Evolutionary conservation across 1,284 basidiomycete species (phyloP), one percentile per base, ranked within the genome.

Genomic region (Cryptococcus maquisensis): DNA sequence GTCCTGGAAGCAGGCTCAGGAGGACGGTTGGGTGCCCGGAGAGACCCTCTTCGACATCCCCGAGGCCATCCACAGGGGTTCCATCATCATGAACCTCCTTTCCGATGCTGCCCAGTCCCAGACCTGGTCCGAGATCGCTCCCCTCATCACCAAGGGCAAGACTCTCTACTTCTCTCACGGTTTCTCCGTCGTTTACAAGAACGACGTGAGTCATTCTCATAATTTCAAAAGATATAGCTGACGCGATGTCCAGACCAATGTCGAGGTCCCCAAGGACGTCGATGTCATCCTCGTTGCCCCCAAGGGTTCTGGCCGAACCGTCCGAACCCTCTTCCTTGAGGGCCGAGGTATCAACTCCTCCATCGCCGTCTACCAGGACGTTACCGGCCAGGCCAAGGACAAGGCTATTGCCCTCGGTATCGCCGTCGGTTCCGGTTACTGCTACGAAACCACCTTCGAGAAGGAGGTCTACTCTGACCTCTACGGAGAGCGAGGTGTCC

Each of bases 151-250:
- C 79, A 93, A 95, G 84, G 94, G 91, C 79, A 98, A 98, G 84
- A 98, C 96, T 23, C 87, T 99, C 65, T 98, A 98, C 87, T 99
- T 98, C 82, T 92, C 94, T 8, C 96, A 99, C 79, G 96, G 96
- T 73, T 99, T 99, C 87, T 98, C 94, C 65, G 84, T 98, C 67
- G 92, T 98, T 64, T 99, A 88, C 86, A 92, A 95, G 83, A 86
- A 98, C 21, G 91, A 98, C 79, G 73, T 75, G 56, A 69, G 73
- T 72, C 7, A 8, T 26, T 16, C 21, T 38, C 35, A 20, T 16
- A 8, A 16, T 23, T 9, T 3, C 16, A 35, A 36, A 15, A n/a
- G 4, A 9, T 39, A 35, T 38, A 12, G 32, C 47, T 16, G 36
- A 47, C 32, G 21, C 13, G 2, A 0, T 15, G 21, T 38, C 3